Conservation (phyloP, 1,284 basidiomycete genomes). For the Rhodotorula mucilaginosa region DNA sequence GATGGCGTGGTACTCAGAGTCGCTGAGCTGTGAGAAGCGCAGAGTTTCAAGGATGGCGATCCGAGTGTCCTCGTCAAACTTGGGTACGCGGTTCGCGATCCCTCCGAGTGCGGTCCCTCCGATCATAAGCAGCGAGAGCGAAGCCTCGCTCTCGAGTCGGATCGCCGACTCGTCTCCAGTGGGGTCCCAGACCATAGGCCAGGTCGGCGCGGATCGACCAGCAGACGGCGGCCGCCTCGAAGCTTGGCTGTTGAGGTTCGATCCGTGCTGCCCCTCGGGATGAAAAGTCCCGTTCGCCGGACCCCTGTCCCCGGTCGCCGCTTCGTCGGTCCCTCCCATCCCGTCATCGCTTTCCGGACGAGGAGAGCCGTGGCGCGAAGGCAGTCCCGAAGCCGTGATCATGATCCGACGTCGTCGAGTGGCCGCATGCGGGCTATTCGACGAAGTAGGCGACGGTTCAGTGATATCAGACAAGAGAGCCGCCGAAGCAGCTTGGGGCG, state of each 20-base stretch:
- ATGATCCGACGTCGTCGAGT: neutral
- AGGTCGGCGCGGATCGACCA: neutral
- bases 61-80: slow-evolving; percentile 12
- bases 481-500: neutral
- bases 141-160: slow-evolving; percentile 7
- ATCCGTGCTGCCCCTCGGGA: neutral
- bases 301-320: no score
- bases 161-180: slow-evolving; percentile 8
- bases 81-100: neutral
- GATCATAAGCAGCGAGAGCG: neutral
- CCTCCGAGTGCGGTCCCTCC: neutral
- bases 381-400: slow-evolving; percentile 1
- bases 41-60: slow-evolving; percentile 23
- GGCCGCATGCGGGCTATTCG: neutral
- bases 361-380: slow-evolving; percentile 2
- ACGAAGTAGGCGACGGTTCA: neutral
- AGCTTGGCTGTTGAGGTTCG: no score
- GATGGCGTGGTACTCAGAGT: slow-evolving; percentile 4
- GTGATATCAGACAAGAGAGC: neutral
- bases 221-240: neutral
- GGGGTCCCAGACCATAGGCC: slow-evolving; percentile 4
- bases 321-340: neutral
- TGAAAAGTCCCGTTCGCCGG: neutral
- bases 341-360: neutral
- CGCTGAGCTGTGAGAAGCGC: neutral